phyloP scores from a whole-genome alignment of 2,329 filamentous ascomycete genomes.

The Colletotrichum echinochloae region DNA sequence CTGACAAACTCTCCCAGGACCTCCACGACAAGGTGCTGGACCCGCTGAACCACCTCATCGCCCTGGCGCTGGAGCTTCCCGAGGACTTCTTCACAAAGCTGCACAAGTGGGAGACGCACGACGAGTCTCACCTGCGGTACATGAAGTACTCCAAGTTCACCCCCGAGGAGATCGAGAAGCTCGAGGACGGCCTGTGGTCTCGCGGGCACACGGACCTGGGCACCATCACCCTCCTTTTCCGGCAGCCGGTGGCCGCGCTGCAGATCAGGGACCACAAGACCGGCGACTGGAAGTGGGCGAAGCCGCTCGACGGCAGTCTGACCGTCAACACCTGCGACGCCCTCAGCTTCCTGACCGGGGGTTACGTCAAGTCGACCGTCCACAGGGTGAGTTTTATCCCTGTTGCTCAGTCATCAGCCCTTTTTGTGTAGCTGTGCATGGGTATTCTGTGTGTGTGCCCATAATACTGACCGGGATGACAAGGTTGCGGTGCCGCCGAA shows the following conservation, averaged over 20 bases:
- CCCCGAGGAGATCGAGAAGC: conserved; percentile 58
- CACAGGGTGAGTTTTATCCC: conserved; percentile 48
- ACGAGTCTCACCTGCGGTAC: conserved; percentile 72
- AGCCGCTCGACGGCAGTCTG: conserved; percentile 61
- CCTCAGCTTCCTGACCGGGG: conserved; percentile 61
- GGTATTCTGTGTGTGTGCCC: too few species aligned
- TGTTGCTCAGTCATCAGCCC: neutral
- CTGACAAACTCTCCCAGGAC: conserved; percentile 16
- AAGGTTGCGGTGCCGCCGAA: conserved; percentile 53
- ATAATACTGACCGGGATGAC: neutral
- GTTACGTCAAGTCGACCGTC: conserved; percentile 57
- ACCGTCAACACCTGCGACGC: conserved; percentile 65
- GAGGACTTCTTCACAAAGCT: conserved; percentile 65
- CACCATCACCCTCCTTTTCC: conserved; percentile 67
- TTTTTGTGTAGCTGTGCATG: neutral
- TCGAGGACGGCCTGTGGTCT: conserved; percentile 56
- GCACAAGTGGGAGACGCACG: conserved; percentile 68
- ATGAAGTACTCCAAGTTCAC: conserved; percentile 68
- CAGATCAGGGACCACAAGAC: conserved; percentile 63
- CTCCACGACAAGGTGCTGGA: conserved; percentile 66
- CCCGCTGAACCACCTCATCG: conserved; percentile 69
- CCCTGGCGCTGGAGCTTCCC: conserved; percentile 69
- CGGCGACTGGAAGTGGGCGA: conserved; percentile 63
- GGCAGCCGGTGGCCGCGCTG: conserved; percentile 68
- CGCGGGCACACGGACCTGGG: conserved; percentile 69